These are phyloP conservation scores for Penicillium sp. DNA, from an alignment of 2,329 filamentous ascomycete genomes.

Conservation along the genomic window DNA sequence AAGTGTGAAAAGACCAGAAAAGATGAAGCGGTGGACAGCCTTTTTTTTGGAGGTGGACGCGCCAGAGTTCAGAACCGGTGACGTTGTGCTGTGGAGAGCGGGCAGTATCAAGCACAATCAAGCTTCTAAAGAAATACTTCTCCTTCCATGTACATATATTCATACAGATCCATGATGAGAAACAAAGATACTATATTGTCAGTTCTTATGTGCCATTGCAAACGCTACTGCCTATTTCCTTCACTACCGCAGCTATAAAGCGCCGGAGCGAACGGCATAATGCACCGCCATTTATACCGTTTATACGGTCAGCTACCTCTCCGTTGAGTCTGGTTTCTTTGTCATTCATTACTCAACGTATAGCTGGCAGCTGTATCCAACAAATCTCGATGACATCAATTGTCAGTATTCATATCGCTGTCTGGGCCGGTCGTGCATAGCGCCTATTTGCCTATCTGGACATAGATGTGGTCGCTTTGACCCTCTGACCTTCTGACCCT, in stretches of 20 bases:
- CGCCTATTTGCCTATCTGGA: conserved; percentile 11
- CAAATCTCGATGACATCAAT: background rate
- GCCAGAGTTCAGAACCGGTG: conserved; percentile 20
- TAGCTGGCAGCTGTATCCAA: background rate
- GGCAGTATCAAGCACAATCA: conserved; percentile 1
- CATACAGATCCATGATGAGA: too few species aligned
- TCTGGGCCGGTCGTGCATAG: conserved; percentile 13
- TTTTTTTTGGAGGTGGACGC: conserved; percentile 21
- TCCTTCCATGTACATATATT: too few species aligned
- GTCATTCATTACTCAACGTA: background rate
- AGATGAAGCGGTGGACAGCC: conserved; percentile 19
- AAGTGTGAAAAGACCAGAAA: background rate
- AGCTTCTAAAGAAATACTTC: background rate
- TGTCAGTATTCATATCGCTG: conserved; percentile 6
- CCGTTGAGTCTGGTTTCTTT: conserved; percentile 1
- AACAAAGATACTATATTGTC: too few species aligned
- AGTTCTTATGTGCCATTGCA: background rate
- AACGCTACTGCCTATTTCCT: background rate
- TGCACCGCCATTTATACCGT: too few species aligned
- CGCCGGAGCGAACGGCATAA: background rate
- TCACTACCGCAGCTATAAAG: background rate
- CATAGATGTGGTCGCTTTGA: background rate
- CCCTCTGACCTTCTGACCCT: background rate
- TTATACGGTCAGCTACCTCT: too few species aligned
- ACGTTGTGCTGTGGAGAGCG: conserved; percentile 20